A percentile compares a stretch with the other conserved stretches of the same genome.
Evolutionary conservation across 805 yeast species (phyloP).

Genomic region (Cyberlindnera saturnus): DNA sequence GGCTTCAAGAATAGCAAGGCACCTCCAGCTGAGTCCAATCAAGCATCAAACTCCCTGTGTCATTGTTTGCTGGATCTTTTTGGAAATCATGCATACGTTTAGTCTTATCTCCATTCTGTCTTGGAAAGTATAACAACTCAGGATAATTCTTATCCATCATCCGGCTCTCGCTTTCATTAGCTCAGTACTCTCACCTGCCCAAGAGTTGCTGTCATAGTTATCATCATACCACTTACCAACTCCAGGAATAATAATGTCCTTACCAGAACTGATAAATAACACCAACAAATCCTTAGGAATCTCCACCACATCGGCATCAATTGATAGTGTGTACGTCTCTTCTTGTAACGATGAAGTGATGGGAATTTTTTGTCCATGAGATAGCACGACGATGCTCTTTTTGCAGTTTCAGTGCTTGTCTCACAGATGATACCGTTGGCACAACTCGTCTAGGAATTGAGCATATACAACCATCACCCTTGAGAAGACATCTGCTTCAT

Average conservation of each 20-base stretch:
- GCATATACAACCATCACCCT: slow-evolving; percentile 16
- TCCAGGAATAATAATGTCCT: slow-evolving; percentile 27
- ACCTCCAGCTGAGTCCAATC: slow-evolving; percentile 45
- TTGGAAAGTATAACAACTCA: slow-evolving; percentile 12
- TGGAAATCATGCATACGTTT: slow-evolving; percentile 22
- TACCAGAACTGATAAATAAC: slow-evolving; percentile 19
- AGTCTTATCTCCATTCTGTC: slow-evolving; percentile 7
- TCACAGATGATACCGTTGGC: slow-evolving; percentile 8
- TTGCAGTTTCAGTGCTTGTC: slow-evolving; percentile 17
- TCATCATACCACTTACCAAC: slow-evolving; percentile 14
- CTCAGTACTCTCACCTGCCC: slow-evolving; percentile 26
- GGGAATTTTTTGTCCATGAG: slow-evolving; percentile 25
- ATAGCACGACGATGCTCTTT: slow-evolving; percentile 24
- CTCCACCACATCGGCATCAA: slow-evolving; percentile 28
- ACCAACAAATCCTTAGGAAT: slow-evolving; percentile 21
- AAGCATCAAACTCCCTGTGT: slow-evolving; percentile 6
- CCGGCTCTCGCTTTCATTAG: slow-evolving; percentile 16
- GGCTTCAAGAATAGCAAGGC: slow-evolving; percentile 41
- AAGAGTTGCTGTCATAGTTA: slow-evolving; percentile 31
- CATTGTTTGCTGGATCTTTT: slow-evolving; percentile 15
- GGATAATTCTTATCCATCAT: slow-evolving; percentile 9
- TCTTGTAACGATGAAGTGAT: slow-evolving; percentile 16
- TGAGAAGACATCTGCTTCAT: slow-evolving; percentile 6
- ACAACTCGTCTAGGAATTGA: slow-evolving; percentile 15
- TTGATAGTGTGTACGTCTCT: slow-evolving; percentile 25